Evolutionary conservation across 495 filamentous ascomycete genomes (phyloP).

Genomic region (Filosporella fistucella): DNA sequence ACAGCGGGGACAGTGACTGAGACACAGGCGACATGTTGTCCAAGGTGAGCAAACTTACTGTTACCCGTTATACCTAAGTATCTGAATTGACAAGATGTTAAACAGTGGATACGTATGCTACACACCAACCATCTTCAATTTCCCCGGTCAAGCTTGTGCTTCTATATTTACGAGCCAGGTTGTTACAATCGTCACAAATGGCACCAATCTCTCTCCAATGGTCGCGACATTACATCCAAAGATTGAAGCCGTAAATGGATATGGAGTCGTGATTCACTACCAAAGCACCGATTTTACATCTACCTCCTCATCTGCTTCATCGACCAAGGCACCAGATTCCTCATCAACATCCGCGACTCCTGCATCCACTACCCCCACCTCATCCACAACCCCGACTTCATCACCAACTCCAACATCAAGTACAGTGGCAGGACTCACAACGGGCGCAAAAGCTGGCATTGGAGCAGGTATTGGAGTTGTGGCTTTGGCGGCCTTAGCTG

Average conservation of each 20-base stretch:
- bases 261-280: not conserved
- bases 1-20: not conserved
- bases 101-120: conserved; percentile 3
- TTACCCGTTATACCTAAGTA: not conserved
- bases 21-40: conserved; percentile 11
- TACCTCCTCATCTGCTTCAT: not conserved
- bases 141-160: conserved; percentile 3
- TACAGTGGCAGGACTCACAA: not conserved
- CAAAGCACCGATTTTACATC: conserved; percentile 4
- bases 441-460: conserved; percentile 9
- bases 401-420: not conserved
- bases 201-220: not conserved
- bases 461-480: conserved; percentile 3
- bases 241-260: conserved; percentile 7
- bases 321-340: too few species aligned
- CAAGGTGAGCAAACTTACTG: not conserved
- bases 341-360: not conserved
- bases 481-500: not conserved
- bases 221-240: not conserved
- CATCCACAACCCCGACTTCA: not conserved
- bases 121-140: not conserved
- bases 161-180: not conserved
- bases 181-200: not conserved
- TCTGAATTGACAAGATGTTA: too few species aligned
- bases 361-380: not conserved